These are phyloP conservation scores for Blastobotrys malaysiensis DNA, from an alignment of 1,139 yeast species.

Conservation along the genomic window DNA sequence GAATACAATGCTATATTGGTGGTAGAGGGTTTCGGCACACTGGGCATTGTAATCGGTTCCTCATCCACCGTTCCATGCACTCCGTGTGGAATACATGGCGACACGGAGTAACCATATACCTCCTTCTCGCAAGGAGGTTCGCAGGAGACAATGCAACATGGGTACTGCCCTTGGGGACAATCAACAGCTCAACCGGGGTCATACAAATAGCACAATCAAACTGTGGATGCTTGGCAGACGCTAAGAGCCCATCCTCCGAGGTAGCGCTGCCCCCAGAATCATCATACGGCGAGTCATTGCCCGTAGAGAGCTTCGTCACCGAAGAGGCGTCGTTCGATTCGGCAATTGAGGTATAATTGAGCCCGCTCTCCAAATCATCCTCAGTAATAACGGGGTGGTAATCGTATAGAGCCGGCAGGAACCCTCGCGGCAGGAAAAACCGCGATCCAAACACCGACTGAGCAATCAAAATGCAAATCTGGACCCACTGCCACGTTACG, in stretches of 20 bases:
- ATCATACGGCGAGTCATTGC: neutral
- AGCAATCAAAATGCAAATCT: constrained; percentile 48
- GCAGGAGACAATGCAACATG: constrained; percentile 32
- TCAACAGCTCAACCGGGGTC: constrained; percentile 63
- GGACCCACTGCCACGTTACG: constrained; percentile 49
- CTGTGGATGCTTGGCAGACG: constrained; percentile 34
- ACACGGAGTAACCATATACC: constrained; percentile 90
- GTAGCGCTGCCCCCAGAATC: neutral
- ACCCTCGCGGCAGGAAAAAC: constrained; percentile 71
- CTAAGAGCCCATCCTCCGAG: constrained; percentile 5
- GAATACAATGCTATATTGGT: constrained; percentile 39
- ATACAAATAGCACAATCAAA: constrained; percentile 87
- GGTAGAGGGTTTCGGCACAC: constrained; percentile 85
- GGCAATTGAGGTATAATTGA: constrained; percentile 24
- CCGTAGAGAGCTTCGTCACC: neutral
- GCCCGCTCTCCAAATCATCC: constrained; percentile 59
- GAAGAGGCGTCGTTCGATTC: constrained; percentile 24
- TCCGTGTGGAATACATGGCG: constrained; percentile 81
- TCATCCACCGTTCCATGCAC: constrained; percentile 92
- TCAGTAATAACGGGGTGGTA: constrained; percentile 64
- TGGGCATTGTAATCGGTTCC: constrained; percentile 87
- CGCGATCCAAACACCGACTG: constrained; percentile 73
- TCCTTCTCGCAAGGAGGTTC: constrained; percentile 34
- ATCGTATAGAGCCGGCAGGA: constrained; percentile 74
- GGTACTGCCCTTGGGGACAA: constrained; percentile 36